Evolutionary conservation across 176 grass and related monocot genomes (phyloP), one percentile per base, ranked within the genome.

Genomic region (Carex cristatella): DNA sequence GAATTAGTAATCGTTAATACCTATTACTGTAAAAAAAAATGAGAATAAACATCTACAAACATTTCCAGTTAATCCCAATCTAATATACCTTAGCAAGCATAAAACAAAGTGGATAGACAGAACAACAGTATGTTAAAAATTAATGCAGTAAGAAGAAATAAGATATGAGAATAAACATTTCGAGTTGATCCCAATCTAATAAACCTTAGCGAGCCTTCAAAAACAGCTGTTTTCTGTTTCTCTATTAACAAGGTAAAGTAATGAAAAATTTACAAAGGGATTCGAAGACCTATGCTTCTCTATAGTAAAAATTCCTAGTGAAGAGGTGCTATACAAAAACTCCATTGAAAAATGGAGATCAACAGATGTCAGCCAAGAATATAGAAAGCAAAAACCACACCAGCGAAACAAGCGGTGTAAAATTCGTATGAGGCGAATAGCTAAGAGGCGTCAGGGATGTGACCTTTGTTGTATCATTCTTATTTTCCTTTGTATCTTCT

Each of bases 371-470:
- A 80, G 78, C 32, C 62, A 72, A 70, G 57, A 81, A 69, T 30
- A 89, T 7, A 27, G 85, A 32, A 90, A 91, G 78, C 81, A 87
- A 71, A 33, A 62, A 28, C 75, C 86, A 64, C 18, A 81, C 66
- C 49, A 86, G 61, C 6, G 69, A 61, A 18, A 61, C 19, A 27
- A 68, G 33, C 11, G 40, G 84, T 7, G 49, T 18, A 19, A 23
- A 49, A 55, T 56, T 85, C 38, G 65, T 18, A 58, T 9, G 54
- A 54, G 57, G 66, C 23, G 86, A 90, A 70, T 60, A 85, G 66
- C 85, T 81, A 63, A 86, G 79, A 7, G 87, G 91, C 42, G 89
- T 92, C 80, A 91, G 83, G 84, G 86, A 77, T 55, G 75, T 76
- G 68, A 79, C 87, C 54, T 88, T 81, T 6, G 82, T 64, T 10